These are phyloP conservation scores for Cinnamomum micranthum DNA, from an alignment of 164 flowering plant genomes.

Conservation along the genomic window DNA sequence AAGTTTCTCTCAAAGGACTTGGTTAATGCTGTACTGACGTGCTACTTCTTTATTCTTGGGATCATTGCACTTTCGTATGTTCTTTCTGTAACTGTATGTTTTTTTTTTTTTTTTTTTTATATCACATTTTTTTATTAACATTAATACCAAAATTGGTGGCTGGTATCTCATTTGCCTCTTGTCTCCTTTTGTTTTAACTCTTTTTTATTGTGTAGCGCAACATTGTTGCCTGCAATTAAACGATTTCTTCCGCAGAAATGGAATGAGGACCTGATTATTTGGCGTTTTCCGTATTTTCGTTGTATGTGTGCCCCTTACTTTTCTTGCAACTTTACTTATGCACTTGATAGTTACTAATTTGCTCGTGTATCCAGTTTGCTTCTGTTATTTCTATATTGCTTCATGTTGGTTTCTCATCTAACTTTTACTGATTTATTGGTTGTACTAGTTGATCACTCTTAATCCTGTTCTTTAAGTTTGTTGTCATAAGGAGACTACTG, in stretches of 20 bases:
- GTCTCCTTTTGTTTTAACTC: neutral
- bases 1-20: slow-evolving; percentile 93
- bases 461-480: too few species aligned
- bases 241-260: slow-evolving; percentile 69
- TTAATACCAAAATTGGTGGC: neutral
- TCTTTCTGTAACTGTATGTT: slow-evolving; percentile 12
- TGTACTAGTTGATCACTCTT: neutral
- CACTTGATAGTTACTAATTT: neutral
- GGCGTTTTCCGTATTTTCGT: slow-evolving; percentile 76
- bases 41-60: slow-evolving; percentile 93
- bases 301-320: slow-evolving; percentile 41
- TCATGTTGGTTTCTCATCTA: neutral
- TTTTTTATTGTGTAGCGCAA: slow-evolving; percentile 50
- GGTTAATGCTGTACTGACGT: slow-evolving; percentile 95
- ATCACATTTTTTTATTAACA: neutral
- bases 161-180: neutral
- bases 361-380: neutral
- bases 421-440: neutral
- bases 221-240: slow-evolving; percentile 69
- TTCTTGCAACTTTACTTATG: neutral
- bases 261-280: slow-evolving; percentile 67
- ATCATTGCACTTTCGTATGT: slow-evolving; percentile 94
- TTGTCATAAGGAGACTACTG: too few species aligned
- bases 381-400: neutral
- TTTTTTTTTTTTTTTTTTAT: neutral